phyloP scores from a whole-genome alignment of 2,329 filamentous ascomycete species.

The Paramyrothecium sp. region DNA sequence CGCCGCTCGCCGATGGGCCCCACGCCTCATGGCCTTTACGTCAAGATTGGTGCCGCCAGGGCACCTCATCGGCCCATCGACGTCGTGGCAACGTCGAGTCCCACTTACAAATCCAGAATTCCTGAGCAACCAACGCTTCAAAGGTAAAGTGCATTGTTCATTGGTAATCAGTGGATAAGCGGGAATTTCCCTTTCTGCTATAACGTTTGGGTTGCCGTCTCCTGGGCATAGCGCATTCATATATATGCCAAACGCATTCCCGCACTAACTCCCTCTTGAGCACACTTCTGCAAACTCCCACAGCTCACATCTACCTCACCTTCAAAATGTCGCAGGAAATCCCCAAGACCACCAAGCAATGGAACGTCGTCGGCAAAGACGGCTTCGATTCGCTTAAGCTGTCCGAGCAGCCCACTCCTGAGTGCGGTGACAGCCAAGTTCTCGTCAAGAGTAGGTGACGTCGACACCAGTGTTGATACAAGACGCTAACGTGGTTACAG shows the following conservation, averaged over 20 bases:
- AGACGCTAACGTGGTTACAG: constrained; percentile 15
- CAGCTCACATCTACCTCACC: neutral
- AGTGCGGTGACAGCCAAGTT: constrained; percentile 68
- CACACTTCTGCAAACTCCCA: no score
- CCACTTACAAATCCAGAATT: neutral
- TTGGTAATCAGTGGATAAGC: no score
- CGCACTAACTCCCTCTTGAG: no score
- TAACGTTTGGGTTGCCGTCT: no score
- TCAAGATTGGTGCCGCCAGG: neutral
- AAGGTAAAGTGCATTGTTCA: no score
- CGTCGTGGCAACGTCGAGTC: neutral
- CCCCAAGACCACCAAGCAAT: constrained; percentile 50
- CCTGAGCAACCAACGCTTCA: no score
- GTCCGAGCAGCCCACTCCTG: constrained; percentile 54
- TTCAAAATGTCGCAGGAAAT: constrained; percentile 21
- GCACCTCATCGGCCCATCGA: neutral
- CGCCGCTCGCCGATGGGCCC: neutral
- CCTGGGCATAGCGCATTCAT: no score
- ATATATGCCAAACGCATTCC: no score
- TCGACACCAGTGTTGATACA: neutral
- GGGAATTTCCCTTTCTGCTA: no score
- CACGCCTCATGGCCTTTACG: neutral
- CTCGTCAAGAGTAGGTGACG: constrained; percentile 55
- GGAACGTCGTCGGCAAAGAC: constrained; percentile 49
- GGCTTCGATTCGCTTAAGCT: constrained; percentile 61